phyloP scores from a whole-genome alignment of 2,329 filamentous ascomycete species.

The Trichoderma atrobrunneum region DNA sequence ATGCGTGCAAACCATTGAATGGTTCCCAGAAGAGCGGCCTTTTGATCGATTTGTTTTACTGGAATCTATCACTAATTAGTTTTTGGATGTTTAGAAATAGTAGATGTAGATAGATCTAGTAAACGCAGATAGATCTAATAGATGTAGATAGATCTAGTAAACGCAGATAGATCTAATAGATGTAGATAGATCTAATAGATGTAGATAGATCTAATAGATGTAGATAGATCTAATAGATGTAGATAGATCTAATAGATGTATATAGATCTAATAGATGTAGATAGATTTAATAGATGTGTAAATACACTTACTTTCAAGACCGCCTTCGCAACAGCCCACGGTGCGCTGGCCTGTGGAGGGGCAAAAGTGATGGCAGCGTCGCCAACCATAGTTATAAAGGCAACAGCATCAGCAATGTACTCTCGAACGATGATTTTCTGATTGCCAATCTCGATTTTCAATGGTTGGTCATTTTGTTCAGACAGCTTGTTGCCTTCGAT shows the following conservation, averaged over 20 bases:
- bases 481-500: not conserved
- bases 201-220: not conserved
- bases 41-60: not conserved
- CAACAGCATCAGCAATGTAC: not conserved
- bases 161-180: too few relatives aligned
- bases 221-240: not conserved
- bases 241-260: not conserved
- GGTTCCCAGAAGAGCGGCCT: not conserved
- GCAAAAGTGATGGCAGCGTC: not conserved
- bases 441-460: not conserved
- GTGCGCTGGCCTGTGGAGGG: not conserved
- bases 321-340: conserved; percentile 10
- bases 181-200: too few relatives aligned
- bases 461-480: not conserved
- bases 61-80: not conserved
- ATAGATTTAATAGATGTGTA: not conserved
- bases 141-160: not conserved
- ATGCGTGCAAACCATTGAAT: not conserved
- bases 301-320: not conserved
- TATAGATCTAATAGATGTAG: not conserved
- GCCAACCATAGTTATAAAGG: conserved; percentile 9
- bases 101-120: not conserved
- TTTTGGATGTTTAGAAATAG: not conserved
- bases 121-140: not conserved
- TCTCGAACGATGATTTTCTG: not conserved